Evolutionary conservation across 208 protist genomes (phyloP), one percentile per base, ranked within the genome.

Genomic region (Leishmania lainsoni): DNA sequence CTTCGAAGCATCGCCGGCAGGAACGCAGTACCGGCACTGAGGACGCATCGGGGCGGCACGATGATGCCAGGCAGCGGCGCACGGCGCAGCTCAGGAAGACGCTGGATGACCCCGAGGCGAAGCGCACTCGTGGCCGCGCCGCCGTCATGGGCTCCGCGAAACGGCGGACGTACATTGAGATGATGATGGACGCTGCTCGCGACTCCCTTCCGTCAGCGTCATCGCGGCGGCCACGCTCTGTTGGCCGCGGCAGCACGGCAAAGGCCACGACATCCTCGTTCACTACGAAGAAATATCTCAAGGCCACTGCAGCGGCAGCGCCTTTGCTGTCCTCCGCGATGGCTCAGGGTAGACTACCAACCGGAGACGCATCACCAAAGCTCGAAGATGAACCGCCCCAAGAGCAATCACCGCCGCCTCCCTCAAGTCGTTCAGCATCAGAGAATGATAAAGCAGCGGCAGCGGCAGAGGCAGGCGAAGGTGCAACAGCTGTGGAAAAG

Each of bases 81-180:
- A n/a, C n/a, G n/a, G 51, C 12, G 29, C 72, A 35, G 48, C 72
- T 35, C 51, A 61, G 52, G 51, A 9, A 42, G 49, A 32, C 45
- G 61, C 29, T 72, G 59, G 35, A 69, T n/a, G 81, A 69, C 4
- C 58, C 69, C 26, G 74, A 71, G 48, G 68, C 9, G 5, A 68
- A 48, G 51, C 74, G 68, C 8, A n/a, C 22, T n/a, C 80, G 70
- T 39, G 79, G 75, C 54, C 79, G 79, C 42, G 76, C 79, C 9
- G 80, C 82, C 42, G 66, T 82, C 39, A 86, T 86, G 32, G 82
- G 82, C 26, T 82, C 82, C 5, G 63, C 73, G 63, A 45, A 76
- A 78, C 77, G 82, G 20, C 77, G 78, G 12, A 86, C 82, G 29
- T 86, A 82, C 68, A 81, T 86, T 39, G 82, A 86, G 48, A 22